A percentile compares a stretch with the other conserved stretches of the same genome.
phyloP scores from a whole-genome alignment of 2,329 filamentous ascomycete genomes.

The Fragosphaeria purpurea region DNA sequence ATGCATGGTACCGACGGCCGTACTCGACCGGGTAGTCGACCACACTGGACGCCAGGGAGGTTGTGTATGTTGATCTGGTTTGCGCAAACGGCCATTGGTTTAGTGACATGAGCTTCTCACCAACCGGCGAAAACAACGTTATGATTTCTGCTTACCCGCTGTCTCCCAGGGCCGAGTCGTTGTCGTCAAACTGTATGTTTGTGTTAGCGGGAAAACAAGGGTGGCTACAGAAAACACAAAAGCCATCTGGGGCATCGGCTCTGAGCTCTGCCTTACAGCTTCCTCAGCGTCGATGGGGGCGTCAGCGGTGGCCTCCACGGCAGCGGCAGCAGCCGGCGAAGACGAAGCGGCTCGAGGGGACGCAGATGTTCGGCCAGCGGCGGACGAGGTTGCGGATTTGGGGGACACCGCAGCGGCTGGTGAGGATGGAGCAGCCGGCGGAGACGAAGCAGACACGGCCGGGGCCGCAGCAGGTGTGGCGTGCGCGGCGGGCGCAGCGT shows the following conservation, averaged over 20 bases:
- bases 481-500: background rate
- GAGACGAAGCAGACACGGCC: background rate
- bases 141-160: background rate
- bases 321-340: too few species aligned
- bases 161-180: conserved; percentile 9
- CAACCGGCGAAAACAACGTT: too few species aligned
- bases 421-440: background rate
- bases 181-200: background rate
- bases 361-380: too few species aligned
- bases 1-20: conserved; percentile 27
- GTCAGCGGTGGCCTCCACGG: background rate
- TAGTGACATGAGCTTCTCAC: too few species aligned
- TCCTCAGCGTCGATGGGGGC: conserved; percentile 6
- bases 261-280: background rate
- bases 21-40: conserved; percentile 22
- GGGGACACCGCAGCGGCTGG: too few species aligned
- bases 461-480: background rate
- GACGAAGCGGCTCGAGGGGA: too few species aligned
- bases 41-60: conserved; percentile 20
- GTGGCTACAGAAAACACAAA: background rate
- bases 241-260: too few species aligned
- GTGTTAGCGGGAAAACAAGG: background rate
- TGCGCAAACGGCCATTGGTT: too few species aligned
- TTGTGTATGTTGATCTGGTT: conserved; percentile 13
- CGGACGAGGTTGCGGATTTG: too few species aligned